Conservation (phyloP, 352 stramenopile genomes). For the Pythium oligandrum region DNA sequence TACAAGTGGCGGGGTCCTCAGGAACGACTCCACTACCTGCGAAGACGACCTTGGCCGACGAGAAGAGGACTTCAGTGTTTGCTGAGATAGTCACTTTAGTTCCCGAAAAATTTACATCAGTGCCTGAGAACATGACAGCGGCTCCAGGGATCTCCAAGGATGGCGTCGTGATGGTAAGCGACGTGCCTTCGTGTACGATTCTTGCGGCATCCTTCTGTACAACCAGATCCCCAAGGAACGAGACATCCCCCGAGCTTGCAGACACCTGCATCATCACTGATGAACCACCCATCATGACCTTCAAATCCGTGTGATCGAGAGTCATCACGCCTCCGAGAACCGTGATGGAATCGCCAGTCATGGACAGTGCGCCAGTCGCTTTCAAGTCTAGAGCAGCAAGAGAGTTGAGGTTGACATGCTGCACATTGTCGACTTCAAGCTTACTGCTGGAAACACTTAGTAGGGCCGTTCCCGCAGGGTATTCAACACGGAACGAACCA, state of each 20-base stretch:
- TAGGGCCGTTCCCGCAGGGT: conserved; percentile 19
- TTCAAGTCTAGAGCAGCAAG: conserved; percentile 25
- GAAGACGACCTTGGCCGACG: conserved; percentile 16
- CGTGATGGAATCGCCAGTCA: conserved; percentile 22
- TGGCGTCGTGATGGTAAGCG: conserved; percentile 25
- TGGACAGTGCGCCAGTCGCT: conserved; percentile 23
- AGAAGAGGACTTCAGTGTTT: conserved; percentile 2
- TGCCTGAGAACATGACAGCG: conserved; percentile 4
- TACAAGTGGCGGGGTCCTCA: conserved; percentile 8
- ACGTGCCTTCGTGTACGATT: conserved; percentile 27
- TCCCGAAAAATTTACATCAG: conserved; percentile 4
- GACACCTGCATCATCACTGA: conserved; percentile 16
- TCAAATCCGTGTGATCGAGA: conserved; percentile 25
- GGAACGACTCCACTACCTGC: conserved; percentile 6
- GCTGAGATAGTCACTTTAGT: conserved; percentile 12
- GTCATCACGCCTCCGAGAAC: conserved; percentile 23
- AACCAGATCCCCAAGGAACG: conserved; percentile 19
- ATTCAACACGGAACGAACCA: conserved; percentile 38
- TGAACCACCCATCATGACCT: conserved; percentile 8
- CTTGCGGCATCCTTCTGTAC: conserved; percentile 14
- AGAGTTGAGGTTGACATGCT: conserved; percentile 26
- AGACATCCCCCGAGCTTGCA: conserved; percentile 20
- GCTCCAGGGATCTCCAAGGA: conserved; percentile 13
- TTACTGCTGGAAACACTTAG: conserved; percentile 26
- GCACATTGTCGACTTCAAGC: conserved; percentile 31